Evolutionary conservation across 148 eudicot genomes (phyloP), one percentile per base, ranked within the genome.

Genomic region (Vaccinium darrowii): DNA sequence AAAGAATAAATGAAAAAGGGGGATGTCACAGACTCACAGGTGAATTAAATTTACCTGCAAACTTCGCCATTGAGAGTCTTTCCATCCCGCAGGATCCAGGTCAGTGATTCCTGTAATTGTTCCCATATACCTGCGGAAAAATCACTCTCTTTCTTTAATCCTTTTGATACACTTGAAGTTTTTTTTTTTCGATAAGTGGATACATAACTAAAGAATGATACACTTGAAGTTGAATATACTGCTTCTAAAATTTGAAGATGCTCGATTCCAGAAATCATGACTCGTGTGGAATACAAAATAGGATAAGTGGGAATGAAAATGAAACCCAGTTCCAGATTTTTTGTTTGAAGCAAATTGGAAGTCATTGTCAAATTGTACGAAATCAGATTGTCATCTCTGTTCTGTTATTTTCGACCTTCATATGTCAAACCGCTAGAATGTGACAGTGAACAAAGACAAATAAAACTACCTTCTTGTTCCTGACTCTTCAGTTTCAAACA

Each of bases 401-500:
- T 52, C 16, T 51, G 10, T 9, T 9, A 69, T 14, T 1, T 49
- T 33, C 52, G 53, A 69, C n/a, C 7, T 71, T 75, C 27, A 56
- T 72, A 13, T 72, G 30, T 50, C 84, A 69, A 71, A 33, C 23
- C 49, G 15, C 5, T 51, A 16, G 58, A 33, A 16, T 52, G 25
- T 1, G 7, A 30, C 43, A 39, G 51, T 21, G 5, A 57, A 9
- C 3, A 73, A 52, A 50, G 25, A 25, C 1, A 13, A 49, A 76
- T 33, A 78, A 15, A 67, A 36, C 43, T 92, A 96, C 99, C 99
- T 97, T 94, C 99, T 89, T 56, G 99, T 97, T 72, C 97, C 98
- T 0, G 99, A 94, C 63, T 97, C 99, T 88, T 97, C 99, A 15
- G 99, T 97, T 87, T 97, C 99, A 88, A 97, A 97, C 98, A 92